phyloP scores from a whole-genome alignment of 176 grass and related monocot species.

The Phoenix dactylifera region DNA sequence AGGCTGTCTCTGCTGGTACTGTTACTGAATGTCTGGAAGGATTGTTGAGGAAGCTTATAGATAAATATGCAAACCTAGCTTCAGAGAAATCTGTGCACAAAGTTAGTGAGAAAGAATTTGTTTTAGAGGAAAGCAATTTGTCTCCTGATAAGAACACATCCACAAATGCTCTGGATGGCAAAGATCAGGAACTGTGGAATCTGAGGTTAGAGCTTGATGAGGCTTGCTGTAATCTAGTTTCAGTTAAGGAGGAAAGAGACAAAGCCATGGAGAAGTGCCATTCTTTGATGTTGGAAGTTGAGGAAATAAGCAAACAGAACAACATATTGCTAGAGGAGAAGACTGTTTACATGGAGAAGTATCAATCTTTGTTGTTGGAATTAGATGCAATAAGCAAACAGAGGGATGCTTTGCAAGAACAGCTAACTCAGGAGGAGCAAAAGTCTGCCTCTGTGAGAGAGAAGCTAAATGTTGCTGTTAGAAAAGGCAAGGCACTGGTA shows the following conservation, averaged over 20 bases:
- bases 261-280: conserved; percentile 41
- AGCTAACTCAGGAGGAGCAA: conserved; percentile 66
- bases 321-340: conserved; percentile 35
- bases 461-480: conserved; percentile 90
- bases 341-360: conserved; percentile 38
- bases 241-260: conserved; percentile 44
- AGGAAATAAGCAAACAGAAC: conserved; percentile 38
- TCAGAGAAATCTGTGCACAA: conserved; percentile 32
- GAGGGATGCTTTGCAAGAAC: conserved; percentile 53
- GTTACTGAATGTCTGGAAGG: conserved; percentile 35
- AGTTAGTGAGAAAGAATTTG: conserved; percentile 35
- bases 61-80: conserved; percentile 37
- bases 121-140: conserved; percentile 33
- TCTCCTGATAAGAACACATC: conserved; percentile 15
- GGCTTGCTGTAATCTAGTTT: conserved; percentile 28
- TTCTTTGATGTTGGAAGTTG: conserved; percentile 42
- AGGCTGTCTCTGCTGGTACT: conserved; percentile 33
- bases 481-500: conserved; percentile 89
- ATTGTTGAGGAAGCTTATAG: conserved; percentile 53
- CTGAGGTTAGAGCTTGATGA: conserved; percentile 43
- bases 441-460: conserved; percentile 62
- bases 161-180: conserved; percentile 21
- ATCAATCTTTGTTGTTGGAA: conserved; percentile 43
- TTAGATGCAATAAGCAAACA: conserved; percentile 45
- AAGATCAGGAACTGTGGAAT: conserved; percentile 22